Evolutionary conservation across 179 eudicot genomes (phyloP).

Genomic region (Spinacia oleracea): DNA sequence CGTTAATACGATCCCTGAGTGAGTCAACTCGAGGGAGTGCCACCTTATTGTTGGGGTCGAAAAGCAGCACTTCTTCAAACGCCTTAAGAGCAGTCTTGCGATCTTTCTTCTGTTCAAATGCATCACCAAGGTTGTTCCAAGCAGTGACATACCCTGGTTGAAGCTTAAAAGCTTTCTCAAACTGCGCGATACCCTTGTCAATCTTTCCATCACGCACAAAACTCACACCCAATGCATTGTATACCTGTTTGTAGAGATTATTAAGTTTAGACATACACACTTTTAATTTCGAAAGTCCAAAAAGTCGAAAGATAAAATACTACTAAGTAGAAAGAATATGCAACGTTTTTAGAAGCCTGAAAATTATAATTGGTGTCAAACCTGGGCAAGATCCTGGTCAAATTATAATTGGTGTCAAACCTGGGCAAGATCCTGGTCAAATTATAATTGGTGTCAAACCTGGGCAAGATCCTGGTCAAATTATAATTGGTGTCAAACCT

Average conservation of each 20-base stretch:
- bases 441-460: no score
- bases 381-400: constrained; percentile 98
- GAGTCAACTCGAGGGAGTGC: constrained; percentile 84
- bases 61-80: constrained; percentile 89
- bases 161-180: constrained; percentile 80
- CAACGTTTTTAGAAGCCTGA: background rate
- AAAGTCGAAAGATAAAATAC: background rate
- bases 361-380: constrained; percentile 21
- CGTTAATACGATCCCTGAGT: constrained; percentile 59
- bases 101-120: constrained; percentile 86
- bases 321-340: background rate
- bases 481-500: no score
- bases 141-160: constrained; percentile 98
- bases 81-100: constrained; percentile 76
- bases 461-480: no score
- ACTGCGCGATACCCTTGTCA: constrained; percentile 84
- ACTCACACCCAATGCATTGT: constrained; percentile 91
- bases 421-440: no score
- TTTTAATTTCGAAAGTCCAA: no score
- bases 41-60: constrained; percentile 89
- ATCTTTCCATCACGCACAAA: constrained; percentile 77
- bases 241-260: constrained; percentile 54
- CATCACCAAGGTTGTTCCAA: constrained; percentile 98
- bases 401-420: no score
- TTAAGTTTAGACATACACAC: background rate